A percentile compares a stretch with the other conserved stretches of the same genome.
phyloP scores from a whole-genome alignment of 1,139 yeast species.

The Lodderomyces metapsilosis region DNA sequence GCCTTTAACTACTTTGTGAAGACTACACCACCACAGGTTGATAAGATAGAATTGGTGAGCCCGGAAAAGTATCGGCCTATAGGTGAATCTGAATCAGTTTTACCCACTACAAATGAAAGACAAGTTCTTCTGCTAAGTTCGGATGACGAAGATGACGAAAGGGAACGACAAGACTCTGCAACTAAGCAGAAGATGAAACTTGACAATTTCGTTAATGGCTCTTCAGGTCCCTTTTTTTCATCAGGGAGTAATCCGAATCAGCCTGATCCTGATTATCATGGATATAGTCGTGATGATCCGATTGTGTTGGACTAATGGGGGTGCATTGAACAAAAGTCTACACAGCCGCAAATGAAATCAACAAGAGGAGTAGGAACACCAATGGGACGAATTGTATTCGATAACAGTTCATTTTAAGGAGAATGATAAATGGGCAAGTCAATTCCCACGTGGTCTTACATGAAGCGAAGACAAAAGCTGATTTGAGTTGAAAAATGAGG shows the following conservation, averaged over 20 bases:
- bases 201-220: not conserved
- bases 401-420: too few relatives aligned
- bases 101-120: conserved; percentile 6
- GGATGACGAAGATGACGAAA: conserved; percentile 27
- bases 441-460: too few relatives aligned
- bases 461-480: too few relatives aligned
- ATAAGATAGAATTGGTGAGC: conserved; percentile 38
- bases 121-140: conserved; percentile 31
- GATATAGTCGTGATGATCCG: conserved; percentile 14
- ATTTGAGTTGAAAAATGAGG: too few relatives aligned
- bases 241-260: not conserved
- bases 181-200: conserved; percentile 2
- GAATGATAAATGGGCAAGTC: too few relatives aligned
- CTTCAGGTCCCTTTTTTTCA: not conserved
- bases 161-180: conserved; percentile 4
- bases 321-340: too few relatives aligned
- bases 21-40: conserved; percentile 35
- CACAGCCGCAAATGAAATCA: too few relatives aligned
- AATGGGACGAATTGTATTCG: too few relatives aligned
- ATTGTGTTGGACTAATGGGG: conserved; percentile 5
- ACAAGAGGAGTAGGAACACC: too few relatives aligned
- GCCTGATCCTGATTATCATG: conserved; percentile 6
- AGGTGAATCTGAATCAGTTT: conserved; percentile 20
- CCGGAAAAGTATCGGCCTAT: conserved; percentile 35
- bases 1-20: conserved; percentile 44